A percentile compares a stretch with the other conserved stretches of the same genome.
phyloP scores from a whole-genome alignment of 1,284 basidiomycete species.

The Trametes polyzona region DNA sequence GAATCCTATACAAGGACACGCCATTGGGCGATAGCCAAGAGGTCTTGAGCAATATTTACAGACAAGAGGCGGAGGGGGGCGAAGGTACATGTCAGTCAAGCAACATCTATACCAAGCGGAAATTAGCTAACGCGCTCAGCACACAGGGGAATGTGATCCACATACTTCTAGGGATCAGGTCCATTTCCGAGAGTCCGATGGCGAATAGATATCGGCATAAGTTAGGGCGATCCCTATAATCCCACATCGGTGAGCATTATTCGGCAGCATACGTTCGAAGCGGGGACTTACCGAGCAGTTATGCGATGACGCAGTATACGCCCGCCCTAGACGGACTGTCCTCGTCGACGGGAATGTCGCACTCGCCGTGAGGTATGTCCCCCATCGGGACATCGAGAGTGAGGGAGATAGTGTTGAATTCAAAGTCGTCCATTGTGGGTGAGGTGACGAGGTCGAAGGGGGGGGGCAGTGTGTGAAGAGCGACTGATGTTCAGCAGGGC shows the following conservation, averaged over 20 bases:
- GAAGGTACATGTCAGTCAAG: neutral
- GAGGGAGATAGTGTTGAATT: neutral
- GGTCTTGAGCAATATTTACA: neutral
- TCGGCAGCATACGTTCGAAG: neutral
- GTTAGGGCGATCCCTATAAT: neutral
- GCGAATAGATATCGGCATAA: constrained; percentile 2
- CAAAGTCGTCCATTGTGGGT: constrained; percentile 6
- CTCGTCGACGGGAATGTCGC: constrained; percentile 6
- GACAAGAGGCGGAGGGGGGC: neutral
- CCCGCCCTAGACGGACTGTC: constrained; percentile 1
- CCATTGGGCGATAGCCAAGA: neutral
- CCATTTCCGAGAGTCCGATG: constrained; percentile 2
- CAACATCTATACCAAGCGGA: neutral
- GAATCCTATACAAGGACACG: neutral
- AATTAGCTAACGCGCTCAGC: neutral
- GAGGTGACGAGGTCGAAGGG: neutral
- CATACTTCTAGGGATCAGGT: neutral
- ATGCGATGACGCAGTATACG: constrained; percentile 3
- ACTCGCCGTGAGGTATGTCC: neutral
- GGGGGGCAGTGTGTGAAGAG: neutral
- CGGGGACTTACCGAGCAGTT: neutral
- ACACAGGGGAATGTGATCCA: neutral
- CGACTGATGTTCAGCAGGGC: neutral
- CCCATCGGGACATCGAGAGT: neutral
- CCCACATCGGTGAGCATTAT: neutral